phyloP scores from a whole-genome alignment of 129 eudicot species.

The Glebionis coronaria region DNA sequence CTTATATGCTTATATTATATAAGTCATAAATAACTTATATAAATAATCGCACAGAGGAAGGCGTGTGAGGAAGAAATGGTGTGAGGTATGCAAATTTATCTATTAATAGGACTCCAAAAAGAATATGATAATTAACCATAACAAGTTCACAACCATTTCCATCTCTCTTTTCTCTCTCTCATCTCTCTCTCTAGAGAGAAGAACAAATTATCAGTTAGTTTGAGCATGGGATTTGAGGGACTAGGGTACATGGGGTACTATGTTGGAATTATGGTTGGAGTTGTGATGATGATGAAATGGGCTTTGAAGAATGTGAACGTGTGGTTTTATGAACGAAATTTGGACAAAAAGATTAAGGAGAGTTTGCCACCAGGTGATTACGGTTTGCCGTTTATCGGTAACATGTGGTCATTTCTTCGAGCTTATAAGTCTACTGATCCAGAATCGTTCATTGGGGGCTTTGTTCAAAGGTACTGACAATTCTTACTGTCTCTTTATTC shows the following conservation, averaged over 20 bases:
- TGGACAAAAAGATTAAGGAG: constrained; percentile 41
- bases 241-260: constrained; percentile 18
- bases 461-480: constrained; percentile 38
- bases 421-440: constrained; percentile 82
- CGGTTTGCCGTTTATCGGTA: constrained; percentile 78
- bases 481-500: neutral
- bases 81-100: neutral
- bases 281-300: constrained; percentile 34
- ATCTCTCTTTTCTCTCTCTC: neutral
- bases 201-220: neutral
- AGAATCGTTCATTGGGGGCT: constrained; percentile 50
- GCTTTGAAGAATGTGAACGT: constrained; percentile 39
- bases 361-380: constrained; percentile 73
- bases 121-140: too few relatives aligned
- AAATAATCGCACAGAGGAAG: too few relatives aligned
- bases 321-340: constrained; percentile 52
- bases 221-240: constrained; percentile 29
- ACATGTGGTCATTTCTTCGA: constrained; percentile 81
- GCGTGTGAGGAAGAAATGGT: too few relatives aligned
- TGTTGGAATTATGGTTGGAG: constrained; percentile 31
- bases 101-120: constrained; percentile 18
- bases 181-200: neutral
- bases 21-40: too few relatives aligned
- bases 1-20: too few relatives aligned
- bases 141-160: constrained; percentile 14